Evolutionary conservation across 306 rosid species (phyloP).

Genomic region (Rosa multiflora): DNA sequence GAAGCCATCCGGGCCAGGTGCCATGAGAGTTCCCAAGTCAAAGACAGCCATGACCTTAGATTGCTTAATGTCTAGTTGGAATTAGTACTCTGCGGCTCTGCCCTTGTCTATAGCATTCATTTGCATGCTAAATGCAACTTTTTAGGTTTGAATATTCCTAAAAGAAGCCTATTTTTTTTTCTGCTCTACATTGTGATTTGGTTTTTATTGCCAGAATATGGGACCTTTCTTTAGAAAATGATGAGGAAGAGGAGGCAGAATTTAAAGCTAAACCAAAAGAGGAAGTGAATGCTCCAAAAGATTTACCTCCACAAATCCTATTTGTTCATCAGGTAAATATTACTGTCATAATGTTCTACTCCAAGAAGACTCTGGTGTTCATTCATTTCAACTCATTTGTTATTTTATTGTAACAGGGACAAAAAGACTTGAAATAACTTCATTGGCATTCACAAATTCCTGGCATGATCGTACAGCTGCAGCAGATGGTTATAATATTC

Average conservation of each 20-base stretch:
- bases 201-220: conserved; percentile 63
- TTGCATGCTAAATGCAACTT: too few species aligned
- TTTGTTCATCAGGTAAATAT: conserved; percentile 83
- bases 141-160: not conserved
- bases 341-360: not conserved
- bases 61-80: too few species aligned
- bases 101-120: too few species aligned
- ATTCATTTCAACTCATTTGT: not conserved
- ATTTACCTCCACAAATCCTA: conserved; percentile 93
- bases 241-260: conserved; percentile 94
- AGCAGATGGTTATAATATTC: conserved; percentile 82
- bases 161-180: not conserved
- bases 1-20: too few species aligned
- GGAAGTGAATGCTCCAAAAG: conserved; percentile 78
- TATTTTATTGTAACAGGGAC: conserved; percentile 58
- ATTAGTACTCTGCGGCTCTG: too few species aligned
- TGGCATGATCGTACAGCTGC: conserved; percentile 93
- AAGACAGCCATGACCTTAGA: too few species aligned
- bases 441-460: conserved; percentile 97
- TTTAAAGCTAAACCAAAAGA: conserved; percentile 78
- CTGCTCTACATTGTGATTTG: not conserved
- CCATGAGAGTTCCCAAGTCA: too few species aligned
- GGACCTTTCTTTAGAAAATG: conserved; percentile 96
- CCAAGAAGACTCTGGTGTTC: not conserved
- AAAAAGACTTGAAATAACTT: conserved; percentile 83